Percentiles rank a stretch among this genome's conserved stretches.
phyloP scores from a whole-genome alignment of 192 early-diverging fungal species.

The Kappamyces sp. region DNA sequence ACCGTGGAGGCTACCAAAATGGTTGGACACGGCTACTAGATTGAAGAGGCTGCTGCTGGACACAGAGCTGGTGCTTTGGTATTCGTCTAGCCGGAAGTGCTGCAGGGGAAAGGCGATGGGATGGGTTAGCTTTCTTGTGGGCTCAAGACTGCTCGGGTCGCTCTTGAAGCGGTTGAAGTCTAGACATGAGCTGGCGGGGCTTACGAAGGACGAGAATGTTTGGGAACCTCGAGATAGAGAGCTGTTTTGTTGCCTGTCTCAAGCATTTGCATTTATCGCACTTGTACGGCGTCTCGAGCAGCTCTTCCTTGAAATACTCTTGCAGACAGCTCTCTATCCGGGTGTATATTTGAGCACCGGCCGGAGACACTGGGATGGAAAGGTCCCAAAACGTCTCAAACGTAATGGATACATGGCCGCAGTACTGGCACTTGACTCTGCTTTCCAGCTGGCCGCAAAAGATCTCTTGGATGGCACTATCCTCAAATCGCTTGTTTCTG shows the following conservation, averaged over 20 bases:
- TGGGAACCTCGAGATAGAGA: conserved; percentile 33
- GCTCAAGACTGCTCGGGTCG: neutral
- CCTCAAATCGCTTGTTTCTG: conserved; percentile 24
- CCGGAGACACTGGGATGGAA: conserved; percentile 47
- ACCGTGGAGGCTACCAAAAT: conserved; percentile 20
- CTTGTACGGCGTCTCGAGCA: conserved; percentile 60
- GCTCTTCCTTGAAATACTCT: conserved; percentile 62
- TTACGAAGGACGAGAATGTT: conserved; percentile 48
- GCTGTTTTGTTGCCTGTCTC: conserved; percentile 25
- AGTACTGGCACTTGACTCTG: conserved; percentile 37
- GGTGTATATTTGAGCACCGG: conserved; percentile 4
- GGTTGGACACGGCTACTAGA: conserved; percentile 63
- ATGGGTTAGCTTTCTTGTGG: neutral
- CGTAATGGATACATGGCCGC: conserved; percentile 36
- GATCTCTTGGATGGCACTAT: conserved; percentile 40
- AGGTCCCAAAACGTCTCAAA: conserved; percentile 59
- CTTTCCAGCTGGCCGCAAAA: conserved; percentile 52
- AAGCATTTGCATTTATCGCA: conserved; percentile 56
- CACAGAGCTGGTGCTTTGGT: conserved; percentile 8
- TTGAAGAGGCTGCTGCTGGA: conserved; percentile 55
- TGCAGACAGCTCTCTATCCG: conserved; percentile 45
- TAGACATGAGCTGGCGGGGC: conserved; percentile 5
- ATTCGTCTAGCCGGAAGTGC: neutral
- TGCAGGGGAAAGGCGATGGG: neutral
- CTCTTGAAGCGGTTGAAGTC: conserved; percentile 18